phyloP scores from a whole-genome alignment of 176 grass and related monocot genomes.

The Ampelocalamus luodianensis region DNA sequence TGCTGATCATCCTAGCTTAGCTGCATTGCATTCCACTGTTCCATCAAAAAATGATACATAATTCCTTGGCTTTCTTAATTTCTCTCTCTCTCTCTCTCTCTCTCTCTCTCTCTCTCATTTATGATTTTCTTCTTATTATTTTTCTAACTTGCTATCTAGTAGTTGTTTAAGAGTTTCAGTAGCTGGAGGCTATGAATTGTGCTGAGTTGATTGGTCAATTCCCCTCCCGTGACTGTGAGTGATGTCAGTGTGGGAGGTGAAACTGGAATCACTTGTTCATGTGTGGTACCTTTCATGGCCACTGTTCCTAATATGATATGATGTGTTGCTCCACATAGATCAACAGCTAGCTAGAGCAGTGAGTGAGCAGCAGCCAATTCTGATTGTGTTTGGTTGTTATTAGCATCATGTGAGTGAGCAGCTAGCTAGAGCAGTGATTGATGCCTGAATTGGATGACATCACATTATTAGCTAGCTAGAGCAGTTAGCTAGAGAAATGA shows the following conservation, averaged over 20 bases:
- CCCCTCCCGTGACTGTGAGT: not conserved
- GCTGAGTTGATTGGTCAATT: conserved; percentile 4
- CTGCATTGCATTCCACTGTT: conserved; percentile 44
- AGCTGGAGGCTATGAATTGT: not conserved
- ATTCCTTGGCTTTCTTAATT: conserved; percentile 6
- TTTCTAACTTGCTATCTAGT: conserved; percentile 22
- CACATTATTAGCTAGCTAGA: no score
- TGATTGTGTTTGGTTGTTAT: not conserved
- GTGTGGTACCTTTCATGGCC: not conserved
- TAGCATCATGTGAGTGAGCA: no score
- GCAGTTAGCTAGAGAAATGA: no score
- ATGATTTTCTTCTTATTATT: not conserved
- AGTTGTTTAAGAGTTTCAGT: not conserved
- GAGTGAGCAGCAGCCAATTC: conserved; percentile 3
- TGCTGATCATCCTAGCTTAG: conserved; percentile 42
- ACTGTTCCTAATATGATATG: conserved; percentile 4
- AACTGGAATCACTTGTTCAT: conserved; percentile 21
- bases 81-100: no score
- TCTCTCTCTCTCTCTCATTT: no score
- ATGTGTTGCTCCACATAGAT: not conserved
- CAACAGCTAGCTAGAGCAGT: not conserved
- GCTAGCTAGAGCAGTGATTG: no score
- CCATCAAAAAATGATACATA: conserved; percentile 39
- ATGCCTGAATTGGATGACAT: no score
- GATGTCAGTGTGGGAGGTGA: conserved; percentile 13